phyloP scores from a whole-genome alignment of 371 early-diverging fungal species.

The Rhizopus delemar region DNA sequence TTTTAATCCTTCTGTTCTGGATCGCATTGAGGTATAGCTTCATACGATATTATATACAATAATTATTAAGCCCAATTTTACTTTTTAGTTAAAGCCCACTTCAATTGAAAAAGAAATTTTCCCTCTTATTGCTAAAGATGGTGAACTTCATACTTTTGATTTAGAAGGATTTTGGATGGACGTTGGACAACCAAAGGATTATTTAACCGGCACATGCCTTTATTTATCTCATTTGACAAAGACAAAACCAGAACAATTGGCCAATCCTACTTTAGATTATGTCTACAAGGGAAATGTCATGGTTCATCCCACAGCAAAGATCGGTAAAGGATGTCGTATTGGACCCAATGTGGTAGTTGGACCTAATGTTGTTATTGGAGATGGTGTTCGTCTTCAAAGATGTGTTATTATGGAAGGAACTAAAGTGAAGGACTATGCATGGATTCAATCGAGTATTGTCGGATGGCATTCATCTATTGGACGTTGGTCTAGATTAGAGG shows the following conservation, averaged over 20 bases:
- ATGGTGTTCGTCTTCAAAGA: constrained; percentile 92
- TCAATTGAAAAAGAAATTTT: constrained; percentile 99
- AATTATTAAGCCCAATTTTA: not conserved
- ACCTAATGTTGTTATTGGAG: constrained; percentile 91
- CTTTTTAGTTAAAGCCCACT: constrained; percentile 81
- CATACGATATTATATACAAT: not conserved
- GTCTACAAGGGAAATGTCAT: constrained; percentile 86
- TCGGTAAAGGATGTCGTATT: constrained; percentile 94
- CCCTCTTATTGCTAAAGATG: constrained; percentile 89
- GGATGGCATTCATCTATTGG: constrained; percentile 97
- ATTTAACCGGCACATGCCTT: constrained; percentile 93
- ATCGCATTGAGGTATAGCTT: constrained; percentile 79
- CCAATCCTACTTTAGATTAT: constrained; percentile 65
- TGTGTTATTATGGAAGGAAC: constrained; percentile 92
- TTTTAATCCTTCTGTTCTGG: constrained; percentile 88
- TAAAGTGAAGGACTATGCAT: constrained; percentile 87
- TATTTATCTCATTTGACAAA: constrained; percentile 87
- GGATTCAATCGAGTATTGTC: constrained; percentile 92
- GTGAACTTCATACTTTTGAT: constrained; percentile 88
- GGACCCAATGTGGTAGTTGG: constrained; percentile 96
- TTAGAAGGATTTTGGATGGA: constrained; percentile 99
- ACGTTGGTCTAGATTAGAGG: constrained; percentile 93
- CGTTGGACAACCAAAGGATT: constrained; percentile 99
- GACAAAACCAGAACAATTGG: constrained; percentile 71
- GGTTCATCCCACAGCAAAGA: constrained; percentile 89